Evolutionary conservation across 2,329 filamentous ascomycete genomes (phyloP).

Genomic region (Fusarium nurragi): DNA sequence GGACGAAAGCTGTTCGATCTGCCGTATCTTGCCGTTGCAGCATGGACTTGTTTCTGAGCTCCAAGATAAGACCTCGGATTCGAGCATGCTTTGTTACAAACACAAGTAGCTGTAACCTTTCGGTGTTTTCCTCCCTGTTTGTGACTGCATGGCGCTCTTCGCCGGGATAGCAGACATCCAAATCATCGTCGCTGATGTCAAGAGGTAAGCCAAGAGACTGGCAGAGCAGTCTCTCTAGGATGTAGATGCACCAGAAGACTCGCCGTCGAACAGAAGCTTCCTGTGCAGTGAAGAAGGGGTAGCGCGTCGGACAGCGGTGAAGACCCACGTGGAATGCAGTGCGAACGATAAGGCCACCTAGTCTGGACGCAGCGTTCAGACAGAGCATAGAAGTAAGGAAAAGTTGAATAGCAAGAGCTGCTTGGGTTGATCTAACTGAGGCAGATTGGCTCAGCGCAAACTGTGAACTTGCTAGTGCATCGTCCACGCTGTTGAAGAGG

Average conservation of each 20-base stretch:
- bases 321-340: slow-evolving; percentile 66
- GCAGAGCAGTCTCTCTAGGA: slow-evolving; percentile 63
- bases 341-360: slow-evolving; percentile 64
- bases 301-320: slow-evolving; percentile 66
- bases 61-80: slow-evolving; percentile 61
- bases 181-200: slow-evolving; percentile 64
- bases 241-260: slow-evolving; percentile 67
- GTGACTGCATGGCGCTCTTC: slow-evolving; percentile 54
- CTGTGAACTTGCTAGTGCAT: slow-evolving; percentile 60
- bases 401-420: slow-evolving; percentile 62
- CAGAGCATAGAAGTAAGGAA: slow-evolving; percentile 66
- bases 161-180: slow-evolving; percentile 66
- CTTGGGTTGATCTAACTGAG: slow-evolving; percentile 59
- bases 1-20: slow-evolving; percentile 56
- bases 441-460: slow-evolving; percentile 58
- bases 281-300: slow-evolving; percentile 57
- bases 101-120: slow-evolving; percentile 50
- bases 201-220: slow-evolving; percentile 66
- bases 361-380: slow-evolving; percentile 64
- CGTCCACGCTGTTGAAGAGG: slow-evolving; percentile 59
- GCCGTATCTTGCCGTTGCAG: slow-evolving; percentile 54
- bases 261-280: slow-evolving; percentile 61
- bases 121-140: slow-evolving; percentile 25
- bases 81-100: slow-evolving; percentile 58
- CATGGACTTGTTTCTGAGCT: slow-evolving; percentile 63